These are phyloP conservation scores for Rhododendron simsii DNA, from an alignment of 148 eudicot species.

Conservation along the genomic window DNA sequence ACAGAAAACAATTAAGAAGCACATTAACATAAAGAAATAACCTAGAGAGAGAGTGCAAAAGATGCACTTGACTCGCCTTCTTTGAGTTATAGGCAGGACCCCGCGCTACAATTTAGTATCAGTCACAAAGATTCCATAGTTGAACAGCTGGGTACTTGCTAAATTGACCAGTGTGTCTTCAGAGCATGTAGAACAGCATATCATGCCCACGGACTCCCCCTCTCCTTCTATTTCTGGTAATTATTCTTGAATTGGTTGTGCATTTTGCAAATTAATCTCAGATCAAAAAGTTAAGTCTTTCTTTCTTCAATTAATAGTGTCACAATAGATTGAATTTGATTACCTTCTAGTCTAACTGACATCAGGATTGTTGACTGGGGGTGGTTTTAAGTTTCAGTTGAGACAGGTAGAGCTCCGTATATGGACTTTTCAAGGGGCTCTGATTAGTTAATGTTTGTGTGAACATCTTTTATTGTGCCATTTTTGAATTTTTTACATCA, in stretches of 20 bases:
- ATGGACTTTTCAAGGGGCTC: neutral
- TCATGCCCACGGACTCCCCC: neutral
- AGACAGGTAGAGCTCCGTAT: neutral
- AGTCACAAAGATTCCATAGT: neutral
- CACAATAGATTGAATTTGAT: neutral
- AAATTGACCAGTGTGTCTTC: neutral
- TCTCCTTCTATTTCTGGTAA: neutral
- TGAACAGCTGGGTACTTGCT: neutral
- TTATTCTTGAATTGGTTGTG: neutral
- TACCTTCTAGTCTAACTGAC: neutral
- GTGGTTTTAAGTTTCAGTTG: neutral
- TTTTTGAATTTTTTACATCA: neutral
- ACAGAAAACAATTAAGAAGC: neutral
- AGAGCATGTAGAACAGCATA: neutral
- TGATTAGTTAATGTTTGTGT: neutral
- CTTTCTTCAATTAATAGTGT: neutral
- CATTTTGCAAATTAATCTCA: neutral
- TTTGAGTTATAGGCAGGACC: neutral
- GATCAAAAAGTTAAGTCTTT: neutral
- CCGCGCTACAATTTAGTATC: neutral
- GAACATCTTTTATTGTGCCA: neutral
- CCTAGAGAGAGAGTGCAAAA: neutral
- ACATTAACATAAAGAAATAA: neutral
- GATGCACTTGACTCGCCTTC: neutral
- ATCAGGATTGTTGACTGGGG: neutral